Evolutionary conservation across 1,139 yeast genomes (phyloP).

Genomic region (Lodderomyces theae): DNA sequence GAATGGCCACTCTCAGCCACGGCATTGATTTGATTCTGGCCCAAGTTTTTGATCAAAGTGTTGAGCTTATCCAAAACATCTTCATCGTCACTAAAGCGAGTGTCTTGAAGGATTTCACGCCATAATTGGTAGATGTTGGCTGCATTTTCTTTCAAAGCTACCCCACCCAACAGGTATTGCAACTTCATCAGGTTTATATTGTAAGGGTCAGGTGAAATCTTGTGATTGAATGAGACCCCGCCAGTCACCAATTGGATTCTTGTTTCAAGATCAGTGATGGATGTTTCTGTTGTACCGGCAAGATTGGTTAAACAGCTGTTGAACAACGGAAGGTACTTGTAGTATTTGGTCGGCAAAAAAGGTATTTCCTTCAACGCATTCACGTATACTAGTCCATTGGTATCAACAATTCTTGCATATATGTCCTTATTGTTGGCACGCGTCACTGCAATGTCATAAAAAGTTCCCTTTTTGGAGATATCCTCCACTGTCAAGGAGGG

Average conservation of each 20-base stretch:
- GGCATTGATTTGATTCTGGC: constrained; percentile 73
- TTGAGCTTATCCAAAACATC: constrained; percentile 67
- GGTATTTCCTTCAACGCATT: constrained; percentile 57
- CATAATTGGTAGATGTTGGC: constrained; percentile 61
- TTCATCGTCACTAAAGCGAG: constrained; percentile 52
- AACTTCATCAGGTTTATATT: constrained; percentile 44
- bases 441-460: constrained; percentile 29
- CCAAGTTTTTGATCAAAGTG: constrained; percentile 68
- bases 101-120: constrained; percentile 63
- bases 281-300: constrained; percentile 66
- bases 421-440: constrained; percentile 22
- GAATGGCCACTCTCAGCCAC: constrained; percentile 89
- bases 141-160: constrained; percentile 68
- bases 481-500: constrained; percentile 76
- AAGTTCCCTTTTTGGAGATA: constrained; percentile 59
- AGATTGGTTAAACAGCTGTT: constrained; percentile 77
- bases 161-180: constrained; percentile 58
- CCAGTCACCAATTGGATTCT: constrained; percentile 82
- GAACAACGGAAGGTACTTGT: constrained; percentile 74
- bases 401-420: constrained; percentile 51
- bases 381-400: constrained; percentile 75
- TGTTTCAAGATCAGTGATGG: constrained; percentile 82
- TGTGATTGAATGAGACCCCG: constrained; percentile 64
- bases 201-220: constrained; percentile 56
- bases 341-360: constrained; percentile 55